These are phyloP conservation scores for Leccinum subspadiceum DNA, from an alignment of 1,284 basidiomycete species.

Conservation along the genomic window DNA sequence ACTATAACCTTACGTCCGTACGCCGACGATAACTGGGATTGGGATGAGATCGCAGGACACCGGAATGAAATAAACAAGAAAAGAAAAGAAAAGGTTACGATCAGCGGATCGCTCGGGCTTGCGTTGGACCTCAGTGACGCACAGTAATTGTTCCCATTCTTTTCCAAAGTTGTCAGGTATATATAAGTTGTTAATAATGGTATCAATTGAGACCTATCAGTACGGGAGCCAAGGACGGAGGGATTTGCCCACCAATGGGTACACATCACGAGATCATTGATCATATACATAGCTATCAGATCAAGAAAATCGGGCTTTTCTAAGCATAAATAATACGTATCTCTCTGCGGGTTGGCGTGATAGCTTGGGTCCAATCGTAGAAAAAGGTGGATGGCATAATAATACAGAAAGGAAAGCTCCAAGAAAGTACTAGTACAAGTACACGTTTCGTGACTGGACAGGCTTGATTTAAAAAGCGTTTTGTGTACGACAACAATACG, in stretches of 20 bases:
- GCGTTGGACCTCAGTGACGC: neutral
- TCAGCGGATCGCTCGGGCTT: constrained; percentile 17
- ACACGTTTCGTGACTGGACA: constrained; percentile 19
- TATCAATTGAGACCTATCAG: constrained; percentile 13
- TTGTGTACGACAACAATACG: constrained; percentile 31
- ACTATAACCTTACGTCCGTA: constrained; percentile 13
- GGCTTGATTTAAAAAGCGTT: constrained; percentile 9
- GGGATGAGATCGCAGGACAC: neutral
- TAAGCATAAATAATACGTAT: constrained; percentile 25
- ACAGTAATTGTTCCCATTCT: neutral
- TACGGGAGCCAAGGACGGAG: neutral
- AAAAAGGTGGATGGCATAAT: constrained; percentile 15
- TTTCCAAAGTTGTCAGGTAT: constrained; percentile 5
- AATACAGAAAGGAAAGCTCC: constrained; percentile 31
- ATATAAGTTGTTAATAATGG: constrained; percentile 1
- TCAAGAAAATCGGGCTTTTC: constrained; percentile 28
- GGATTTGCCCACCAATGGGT: constrained; percentile 20
- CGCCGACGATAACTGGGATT: constrained; percentile 16
- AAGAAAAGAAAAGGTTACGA: constrained; percentile 9
- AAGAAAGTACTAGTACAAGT: constrained; percentile 27
- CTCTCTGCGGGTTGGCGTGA: neutral
- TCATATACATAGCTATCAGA: constrained; percentile 16
- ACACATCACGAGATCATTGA: constrained; percentile 27
- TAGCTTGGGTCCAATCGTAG: constrained; percentile 17
- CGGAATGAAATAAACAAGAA: neutral